Evolutionary conservation across 805 yeast genomes (phyloP).

Genomic region (Candida krabiensis): DNA sequence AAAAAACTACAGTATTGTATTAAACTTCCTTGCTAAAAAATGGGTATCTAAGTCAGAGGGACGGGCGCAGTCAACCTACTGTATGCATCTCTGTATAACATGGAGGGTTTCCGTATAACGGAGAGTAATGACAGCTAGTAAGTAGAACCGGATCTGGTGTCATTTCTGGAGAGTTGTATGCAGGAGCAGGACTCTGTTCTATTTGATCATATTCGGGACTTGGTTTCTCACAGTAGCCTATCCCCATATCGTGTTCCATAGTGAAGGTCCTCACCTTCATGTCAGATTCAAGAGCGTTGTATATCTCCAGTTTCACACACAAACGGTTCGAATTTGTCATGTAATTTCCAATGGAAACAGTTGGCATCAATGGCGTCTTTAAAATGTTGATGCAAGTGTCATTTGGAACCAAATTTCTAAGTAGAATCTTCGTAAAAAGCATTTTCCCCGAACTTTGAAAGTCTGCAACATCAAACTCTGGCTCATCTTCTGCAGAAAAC

Average conservation of each 20-base stretch:
- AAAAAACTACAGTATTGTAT: too few relatives aligned
- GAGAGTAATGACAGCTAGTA: slow-evolving; percentile 6
- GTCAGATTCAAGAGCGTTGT: slow-evolving; percentile 5
- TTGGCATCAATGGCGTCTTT: slow-evolving; percentile 16
- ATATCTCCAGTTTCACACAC: slow-evolving; percentile 7
- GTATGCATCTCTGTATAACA: slow-evolving; percentile 1
- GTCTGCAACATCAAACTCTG: slow-evolving; percentile 14
- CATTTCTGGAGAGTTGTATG: slow-evolving; percentile 12
- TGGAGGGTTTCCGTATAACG: slow-evolving; percentile 5
- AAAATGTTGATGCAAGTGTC: slow-evolving; percentile 6
- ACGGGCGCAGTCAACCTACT: too few relatives aligned
- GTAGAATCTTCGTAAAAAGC: slow-evolving; percentile 6
- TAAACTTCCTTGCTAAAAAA: too few relatives aligned
- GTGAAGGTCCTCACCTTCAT: slow-evolving; percentile 3
- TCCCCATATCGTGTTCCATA: slow-evolving; percentile 13
- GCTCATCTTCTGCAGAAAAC: slow-evolving; percentile 10
- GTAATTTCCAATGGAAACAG: slow-evolving; percentile 12
- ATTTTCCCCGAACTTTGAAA: slow-evolving; percentile 6
- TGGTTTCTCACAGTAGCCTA: slow-evolving; percentile 13
- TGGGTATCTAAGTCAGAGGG: too few relatives aligned
- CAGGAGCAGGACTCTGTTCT: slow-evolving; percentile 17
- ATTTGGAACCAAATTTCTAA: slow-evolving; percentile 10
- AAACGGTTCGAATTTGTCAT: slow-evolving; percentile 12
- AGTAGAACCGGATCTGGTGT: slow-evolving; percentile 14
- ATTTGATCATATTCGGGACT: slow-evolving; percentile 13